Evolutionary conservation across 1,284 basidiomycete species (phyloP).

Genomic region (Cryptococcus sp.): DNA sequence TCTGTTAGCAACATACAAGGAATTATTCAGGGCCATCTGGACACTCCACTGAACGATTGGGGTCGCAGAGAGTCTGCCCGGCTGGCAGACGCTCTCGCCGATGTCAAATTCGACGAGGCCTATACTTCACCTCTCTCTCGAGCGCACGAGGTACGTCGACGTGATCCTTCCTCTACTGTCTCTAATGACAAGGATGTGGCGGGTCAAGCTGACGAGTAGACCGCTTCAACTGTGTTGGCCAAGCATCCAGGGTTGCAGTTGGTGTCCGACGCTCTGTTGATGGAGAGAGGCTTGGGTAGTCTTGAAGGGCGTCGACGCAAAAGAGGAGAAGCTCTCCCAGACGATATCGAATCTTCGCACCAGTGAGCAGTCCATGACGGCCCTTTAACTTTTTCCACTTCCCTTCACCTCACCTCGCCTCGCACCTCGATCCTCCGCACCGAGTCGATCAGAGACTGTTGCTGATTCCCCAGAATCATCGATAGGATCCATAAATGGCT

Average conservation of each 20-base stretch:
- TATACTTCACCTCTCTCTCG: conserved; percentile 17
- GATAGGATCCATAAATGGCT: conserved; percentile 10
- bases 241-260: conserved; percentile 15
- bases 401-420: no score
- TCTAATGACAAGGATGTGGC: conserved; percentile 1
- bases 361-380: no score
- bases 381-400: no score
- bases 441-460: no score
- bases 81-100: conserved; percentile 21
- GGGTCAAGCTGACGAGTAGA: conserved; percentile 16
- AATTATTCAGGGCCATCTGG: conserved; percentile 44
- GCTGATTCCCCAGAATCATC: background rate
- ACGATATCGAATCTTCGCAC: conserved; percentile 20
- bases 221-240: conserved; percentile 27
- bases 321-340: conserved; percentile 19
- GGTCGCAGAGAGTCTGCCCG: conserved; percentile 30
- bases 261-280: conserved; percentile 18
- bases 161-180: background rate
- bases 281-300: conserved; percentile 31
- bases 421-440: background rate
- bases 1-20: conserved; percentile 35
- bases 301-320: conserved; percentile 29
- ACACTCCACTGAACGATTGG: conserved; percentile 40
- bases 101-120: conserved; percentile 14
- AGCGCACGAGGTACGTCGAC: conserved; percentile 43